Conservation (phyloP, 2,329 filamentous ascomycete species). For the Chaetomium olivaceum region DNA sequence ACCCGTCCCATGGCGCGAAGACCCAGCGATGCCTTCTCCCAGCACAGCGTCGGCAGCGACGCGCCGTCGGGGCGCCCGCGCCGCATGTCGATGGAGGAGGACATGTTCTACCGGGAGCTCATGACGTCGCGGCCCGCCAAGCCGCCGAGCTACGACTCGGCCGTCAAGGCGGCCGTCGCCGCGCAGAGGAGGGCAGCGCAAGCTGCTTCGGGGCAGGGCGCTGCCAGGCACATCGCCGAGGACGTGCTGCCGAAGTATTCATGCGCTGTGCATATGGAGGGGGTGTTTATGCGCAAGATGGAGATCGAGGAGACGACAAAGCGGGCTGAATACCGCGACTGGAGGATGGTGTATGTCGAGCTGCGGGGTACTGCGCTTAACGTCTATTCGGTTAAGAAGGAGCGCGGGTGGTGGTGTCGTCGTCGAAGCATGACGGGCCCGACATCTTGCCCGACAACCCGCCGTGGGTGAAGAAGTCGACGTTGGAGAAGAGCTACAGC, state of each 20-base stretch:
- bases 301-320: slow-evolving; percentile 67
- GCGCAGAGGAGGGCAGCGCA: slow-evolving; percentile 32
- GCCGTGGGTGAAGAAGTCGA: slow-evolving; percentile 54
- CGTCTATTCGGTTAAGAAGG: slow-evolving; percentile 63
- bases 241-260: slow-evolving; percentile 59
- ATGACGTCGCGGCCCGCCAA: slow-evolving; percentile 52
- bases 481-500: slow-evolving; percentile 66
- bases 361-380: slow-evolving; percentile 69
- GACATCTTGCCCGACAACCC: slow-evolving; percentile 53
- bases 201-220: slow-evolving; percentile 21
- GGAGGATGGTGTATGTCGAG: slow-evolving; percentile 63
- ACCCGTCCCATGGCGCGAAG: slow-evolving; percentile 36
- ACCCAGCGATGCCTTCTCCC: slow-evolving; percentile 36
- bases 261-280: slow-evolving; percentile 56
- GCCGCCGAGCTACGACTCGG: slow-evolving; percentile 49
- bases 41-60: slow-evolving; percentile 41
- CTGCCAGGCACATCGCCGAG: slow-evolving; percentile 40
- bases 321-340: slow-evolving; percentile 61
- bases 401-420: slow-evolving; percentile 52
- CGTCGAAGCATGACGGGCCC: slow-evolving; percentile 47
- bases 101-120: slow-evolving; percentile 54
- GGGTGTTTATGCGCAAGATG: slow-evolving; percentile 62
- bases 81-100: slow-evolving; percentile 56
- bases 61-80: slow-evolving; percentile 42
- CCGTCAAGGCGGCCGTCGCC: slow-evolving; percentile 34